Conservation (phyloP, 2,329 filamentous ascomycete genomes). For the Venturia carpophila region DNA sequence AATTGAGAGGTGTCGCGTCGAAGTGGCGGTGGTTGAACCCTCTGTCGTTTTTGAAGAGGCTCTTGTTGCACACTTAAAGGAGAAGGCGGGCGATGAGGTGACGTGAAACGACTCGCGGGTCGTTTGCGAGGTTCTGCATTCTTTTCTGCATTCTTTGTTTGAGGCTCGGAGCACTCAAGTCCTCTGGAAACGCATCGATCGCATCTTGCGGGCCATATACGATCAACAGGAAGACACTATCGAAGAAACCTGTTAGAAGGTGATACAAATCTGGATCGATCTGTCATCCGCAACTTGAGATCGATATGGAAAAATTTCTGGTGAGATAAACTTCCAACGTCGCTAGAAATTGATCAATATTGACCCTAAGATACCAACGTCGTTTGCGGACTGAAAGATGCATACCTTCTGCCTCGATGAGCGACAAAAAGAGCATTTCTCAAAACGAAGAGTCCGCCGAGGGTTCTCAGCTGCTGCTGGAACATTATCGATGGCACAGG, state of each 20-base stretch:
- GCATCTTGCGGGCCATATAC: conserved; percentile 6
- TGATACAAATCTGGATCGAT: too few species aligned
- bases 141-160: background rate
- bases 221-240: conserved; percentile 12
- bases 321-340: too few species aligned
- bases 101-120: background rate
- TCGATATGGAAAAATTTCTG: too few species aligned
- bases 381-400: background rate
- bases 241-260: too few species aligned
- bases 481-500: background rate
- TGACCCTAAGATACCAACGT: too few species aligned
- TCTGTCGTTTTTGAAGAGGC: background rate
- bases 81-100: background rate
- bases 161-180: conserved; percentile 6
- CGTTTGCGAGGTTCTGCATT: background rate
- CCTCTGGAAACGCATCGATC: conserved; percentile 5
- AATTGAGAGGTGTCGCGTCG: background rate
- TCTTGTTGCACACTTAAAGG: background rate
- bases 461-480: background rate
- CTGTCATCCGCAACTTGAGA: too few species aligned
- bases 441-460: conserved; percentile 1
- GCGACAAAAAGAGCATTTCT: conserved; percentile 12
- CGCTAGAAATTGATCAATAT: too few species aligned
- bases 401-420: conserved; percentile 6
- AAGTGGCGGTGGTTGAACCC: background rate